Evolutionary conservation across 1,139 yeast genomes (phyloP).

Genomic region (Pichia sp.): DNA sequence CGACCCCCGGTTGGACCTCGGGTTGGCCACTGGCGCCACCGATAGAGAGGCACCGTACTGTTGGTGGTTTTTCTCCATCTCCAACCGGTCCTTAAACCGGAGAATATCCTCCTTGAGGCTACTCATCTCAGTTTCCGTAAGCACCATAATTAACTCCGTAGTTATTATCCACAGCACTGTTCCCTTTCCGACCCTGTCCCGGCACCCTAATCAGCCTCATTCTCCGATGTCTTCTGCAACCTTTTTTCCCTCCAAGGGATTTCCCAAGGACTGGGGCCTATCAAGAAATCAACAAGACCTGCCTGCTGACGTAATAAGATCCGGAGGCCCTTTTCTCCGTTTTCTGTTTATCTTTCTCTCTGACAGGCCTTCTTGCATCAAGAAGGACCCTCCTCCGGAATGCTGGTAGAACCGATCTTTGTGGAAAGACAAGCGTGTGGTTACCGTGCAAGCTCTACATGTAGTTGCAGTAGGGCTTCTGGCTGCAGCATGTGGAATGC

Average conservation of each 20-base stretch:
- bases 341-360: not conserved
- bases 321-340: not conserved
- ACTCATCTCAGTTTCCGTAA: conserved; percentile 8
- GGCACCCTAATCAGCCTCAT: not conserved
- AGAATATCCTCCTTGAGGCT: conserved; percentile 23
- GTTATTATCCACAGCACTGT: not conserved
- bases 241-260: too few species aligned
- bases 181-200: not conserved
- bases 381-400: too few species aligned
- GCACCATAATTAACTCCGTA: not conserved
- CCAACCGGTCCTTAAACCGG: conserved; percentile 23
- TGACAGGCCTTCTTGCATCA: too few species aligned
- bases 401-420: too few species aligned
- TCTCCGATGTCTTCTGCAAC: not conserved
- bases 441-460: too few species aligned
- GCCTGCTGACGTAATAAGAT: not conserved
- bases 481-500: too few species aligned
- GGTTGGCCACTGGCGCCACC: not conserved
- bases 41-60: conserved; percentile 4
- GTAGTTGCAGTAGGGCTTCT: too few species aligned
- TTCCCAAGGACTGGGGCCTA: not conserved
- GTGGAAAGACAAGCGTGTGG: too few species aligned
- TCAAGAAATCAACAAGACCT: not conserved
- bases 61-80: conserved; percentile 15
- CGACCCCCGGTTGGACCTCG: conserved; percentile 51